Conservation (phyloP, 2,329 filamentous ascomycete genomes). For the Dothidotthia symphoricarpi region DNA sequence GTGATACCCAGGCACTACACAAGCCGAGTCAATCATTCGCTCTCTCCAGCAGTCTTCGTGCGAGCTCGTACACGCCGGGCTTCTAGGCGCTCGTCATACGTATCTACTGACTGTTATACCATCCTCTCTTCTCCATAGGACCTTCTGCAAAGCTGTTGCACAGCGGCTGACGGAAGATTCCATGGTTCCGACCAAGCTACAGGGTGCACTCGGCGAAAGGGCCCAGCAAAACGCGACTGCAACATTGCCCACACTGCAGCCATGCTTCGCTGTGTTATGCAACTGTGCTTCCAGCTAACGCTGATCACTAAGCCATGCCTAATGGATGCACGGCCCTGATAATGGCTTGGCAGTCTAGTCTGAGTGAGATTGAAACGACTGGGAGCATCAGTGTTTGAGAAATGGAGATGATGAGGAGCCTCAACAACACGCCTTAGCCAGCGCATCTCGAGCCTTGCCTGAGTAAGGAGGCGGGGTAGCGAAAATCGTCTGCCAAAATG, state of each 20-base stretch:
- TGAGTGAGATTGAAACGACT: too few relatives aligned
- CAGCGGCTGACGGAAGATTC: slow-evolving; percentile 11
- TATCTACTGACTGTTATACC: background rate
- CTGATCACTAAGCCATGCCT: too few relatives aligned
- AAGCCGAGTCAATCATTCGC: too few relatives aligned
- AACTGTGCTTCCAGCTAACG: too few relatives aligned
- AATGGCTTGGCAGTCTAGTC: too few relatives aligned
- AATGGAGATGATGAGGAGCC: background rate
- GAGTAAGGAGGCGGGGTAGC: slow-evolving; percentile 19
- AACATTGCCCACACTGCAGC: slow-evolving; percentile 13
- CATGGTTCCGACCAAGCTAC: slow-evolving; percentile 5
- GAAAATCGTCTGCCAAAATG: slow-evolving; percentile 5
- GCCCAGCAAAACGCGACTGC: slow-evolving; percentile 7
- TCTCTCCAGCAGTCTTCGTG: too few relatives aligned
- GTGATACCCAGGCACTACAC: too few relatives aligned
- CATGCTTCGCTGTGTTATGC: slow-evolving; percentile 12
- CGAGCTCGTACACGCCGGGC: too few relatives aligned
- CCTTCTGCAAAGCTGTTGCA: slow-evolving; percentile 5
- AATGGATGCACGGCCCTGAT: too few relatives aligned
- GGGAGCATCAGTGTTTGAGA: too few relatives aligned
- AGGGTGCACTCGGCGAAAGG: too few relatives aligned
- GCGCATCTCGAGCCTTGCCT: background rate
- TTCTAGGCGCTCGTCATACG: slow-evolving; percentile 11
- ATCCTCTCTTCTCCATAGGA: background rate
- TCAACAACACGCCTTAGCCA: slow-evolving; percentile 9